Conservation (phyloP, 768 basidiomycete genomes). For the Kwoniella sp. region DNA sequence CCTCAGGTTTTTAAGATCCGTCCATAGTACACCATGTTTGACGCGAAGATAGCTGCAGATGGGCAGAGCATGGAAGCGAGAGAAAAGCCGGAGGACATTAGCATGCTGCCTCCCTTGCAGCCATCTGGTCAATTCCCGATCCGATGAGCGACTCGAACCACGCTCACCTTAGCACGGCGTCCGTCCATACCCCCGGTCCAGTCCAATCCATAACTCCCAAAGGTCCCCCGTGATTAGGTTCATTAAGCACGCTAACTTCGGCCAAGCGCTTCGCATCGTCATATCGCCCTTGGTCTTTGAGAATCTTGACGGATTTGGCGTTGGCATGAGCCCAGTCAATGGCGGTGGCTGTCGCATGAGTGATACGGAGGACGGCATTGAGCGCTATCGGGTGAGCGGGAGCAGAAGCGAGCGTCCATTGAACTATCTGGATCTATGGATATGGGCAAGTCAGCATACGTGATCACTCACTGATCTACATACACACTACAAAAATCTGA, state of each 20-base stretch:
- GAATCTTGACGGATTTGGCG: constrained; percentile 18
- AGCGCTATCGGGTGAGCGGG: constrained; percentile 59
- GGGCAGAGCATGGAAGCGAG: background rate
- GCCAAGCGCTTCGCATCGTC: constrained; percentile 32
- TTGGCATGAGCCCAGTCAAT: constrained; percentile 40
- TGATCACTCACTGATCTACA: background rate
- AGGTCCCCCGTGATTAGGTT: constrained; percentile 48
- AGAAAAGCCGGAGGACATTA: background rate
- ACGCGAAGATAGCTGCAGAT: constrained; percentile 48
- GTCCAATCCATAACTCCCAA: constrained; percentile 59
- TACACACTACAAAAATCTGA: too few relatives aligned
- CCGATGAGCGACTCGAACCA: too few relatives aligned
- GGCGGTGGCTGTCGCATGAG: constrained; percentile 45
- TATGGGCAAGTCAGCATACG: background rate
- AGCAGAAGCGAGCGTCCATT: constrained; percentile 59
- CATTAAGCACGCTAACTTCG: constrained; percentile 35
- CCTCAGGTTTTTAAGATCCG: constrained; percentile 49
- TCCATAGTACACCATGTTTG: constrained; percentile 56
- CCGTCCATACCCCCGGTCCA: constrained; percentile 57
- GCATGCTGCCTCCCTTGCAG: background rate
- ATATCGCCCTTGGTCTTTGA: constrained; percentile 32
- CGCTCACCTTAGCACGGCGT: constrained; percentile 55
- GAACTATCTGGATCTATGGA: constrained; percentile 58
- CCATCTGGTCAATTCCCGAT: too few relatives aligned
- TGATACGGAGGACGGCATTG: constrained; percentile 56